Base-by-base conservation (phyloP, 257 asterid genomes). In the Nicotiana paniculata region DNA sequence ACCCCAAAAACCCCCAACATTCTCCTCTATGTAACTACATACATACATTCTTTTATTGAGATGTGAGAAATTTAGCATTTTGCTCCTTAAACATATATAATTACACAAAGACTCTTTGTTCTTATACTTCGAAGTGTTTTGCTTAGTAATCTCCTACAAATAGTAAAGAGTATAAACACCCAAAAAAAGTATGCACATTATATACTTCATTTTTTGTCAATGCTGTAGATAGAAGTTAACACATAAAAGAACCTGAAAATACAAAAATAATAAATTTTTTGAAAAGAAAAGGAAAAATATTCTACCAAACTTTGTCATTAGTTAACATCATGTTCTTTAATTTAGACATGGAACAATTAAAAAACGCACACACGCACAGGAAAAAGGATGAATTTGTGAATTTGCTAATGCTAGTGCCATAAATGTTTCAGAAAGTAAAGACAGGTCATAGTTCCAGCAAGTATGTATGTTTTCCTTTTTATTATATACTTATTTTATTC, bases 391-490 rank as follows among this genome's bases (percentile, higher is more conserved):
- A 74, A 74, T 26, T 13, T 74, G 62, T 13, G 43, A 74, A 74
- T 48, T 48, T 48, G 39, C 43, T 6, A 74, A 75, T 51, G 28
- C 64, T 75, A 51, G 43, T 59, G 28, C 80, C 28, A 51, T 74
- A 48, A 75, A 75, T 75, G 64, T 75, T 75, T 75, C 80, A 8
- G 63, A 75, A 75, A 75, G 63, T 51, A 51, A 75, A 75, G 80
- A 51, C 80, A 26, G 24, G 80, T 51, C 63, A 75, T 8, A 15
- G 64, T 28, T 28, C 77, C 80, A 51, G 80, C 63, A 75, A 26
- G 46, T 75, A 26, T 75, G 63, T 28, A 75, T 51, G 63, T 7
- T 51, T 26, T 2, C 2, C 11, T 51, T 15, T 7, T 24, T 70
- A n/a, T 69, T 32, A 51, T 72, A 72, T 16, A 16, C 26, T 51